Conservation (phyloP, 2,329 filamentous ascomycete species). For the Sordariomycetes sp. region DNA sequence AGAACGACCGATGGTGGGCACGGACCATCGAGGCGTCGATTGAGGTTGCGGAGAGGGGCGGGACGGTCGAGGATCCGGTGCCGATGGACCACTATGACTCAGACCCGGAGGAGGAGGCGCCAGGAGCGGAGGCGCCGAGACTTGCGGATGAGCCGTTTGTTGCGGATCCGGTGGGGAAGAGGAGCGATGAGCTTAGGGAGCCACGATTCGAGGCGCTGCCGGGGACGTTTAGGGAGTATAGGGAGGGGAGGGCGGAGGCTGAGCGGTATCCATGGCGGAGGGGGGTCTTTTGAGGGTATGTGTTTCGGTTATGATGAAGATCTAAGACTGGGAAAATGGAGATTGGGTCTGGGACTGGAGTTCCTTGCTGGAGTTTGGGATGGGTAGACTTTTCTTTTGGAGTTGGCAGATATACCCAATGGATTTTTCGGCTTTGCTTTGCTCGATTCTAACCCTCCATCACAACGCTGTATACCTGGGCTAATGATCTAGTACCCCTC, state of each 20-base stretch:
- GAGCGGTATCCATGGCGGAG: slow-evolving; percentile 1
- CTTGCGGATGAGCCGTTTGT: background rate
- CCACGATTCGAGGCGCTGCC: slow-evolving; percentile 1
- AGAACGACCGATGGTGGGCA: slow-evolving; percentile 1
- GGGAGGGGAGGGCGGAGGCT: background rate
- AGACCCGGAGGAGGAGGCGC: background rate
- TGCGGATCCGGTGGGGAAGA: background rate
- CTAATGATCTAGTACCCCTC: background rate
- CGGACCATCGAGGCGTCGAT: slow-evolving; percentile 1
- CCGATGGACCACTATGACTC: slow-evolving; percentile 3
- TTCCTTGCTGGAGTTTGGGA: background rate
- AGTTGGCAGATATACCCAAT: background rate
- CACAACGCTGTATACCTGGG: background rate
- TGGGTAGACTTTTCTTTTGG: background rate
- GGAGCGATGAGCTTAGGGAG: background rate
- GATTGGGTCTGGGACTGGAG: background rate
- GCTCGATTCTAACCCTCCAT: background rate
- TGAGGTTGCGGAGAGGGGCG: background rate
- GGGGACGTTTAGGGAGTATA: background rate
- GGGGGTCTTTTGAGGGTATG: background rate
- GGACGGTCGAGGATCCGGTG: background rate
- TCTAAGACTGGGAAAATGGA: background rate
- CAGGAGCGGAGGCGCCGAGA: background rate
- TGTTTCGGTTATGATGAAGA: background rate
- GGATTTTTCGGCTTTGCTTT: background rate